Evolutionary conservation across 805 yeast genomes (phyloP), one percentile per base, ranked within the genome.

Genomic region (Yamadazyma olivae): DNA sequence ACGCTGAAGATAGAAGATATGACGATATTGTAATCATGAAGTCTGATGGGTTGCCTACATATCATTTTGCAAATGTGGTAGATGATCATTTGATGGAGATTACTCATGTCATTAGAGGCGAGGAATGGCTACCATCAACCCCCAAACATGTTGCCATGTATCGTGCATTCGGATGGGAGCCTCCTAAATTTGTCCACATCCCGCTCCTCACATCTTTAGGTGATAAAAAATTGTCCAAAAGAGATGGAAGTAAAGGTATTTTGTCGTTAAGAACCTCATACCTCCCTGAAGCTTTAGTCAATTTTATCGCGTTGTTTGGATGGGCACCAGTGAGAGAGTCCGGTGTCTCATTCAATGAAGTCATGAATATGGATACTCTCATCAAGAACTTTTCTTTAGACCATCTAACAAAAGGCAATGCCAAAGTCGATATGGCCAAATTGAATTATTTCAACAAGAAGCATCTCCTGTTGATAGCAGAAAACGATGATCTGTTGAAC

Each of bases 121-220:
- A 93, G 53, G 99, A 93, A 57, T 93, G 99, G 99, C 64, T 93
- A 8, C 84, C 95, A 1, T 87, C 98, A 0, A 93, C 99, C 0
- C 96, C 97, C 2, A 91, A 90, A 50, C 99, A 93, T 52, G 71
- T 89, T 30, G 91, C 96, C 0, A 57, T 93, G 34, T 95, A 93
- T 54, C 49, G 72, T 13, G 95, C 96, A 0, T 82, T 91, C 54
- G 87, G 85, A 0, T 91, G 97, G 97, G 45, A 51, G 0, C 77
- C 83, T 1, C 99, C 99, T 0, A 51, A 70, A 14, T 93, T 78
- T 55, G 71, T 84, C n/a, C 99, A 93, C 54, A 83, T 93, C 32
- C 99, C 99, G 0, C 63, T 93, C 25, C 60, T 93, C 37, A 89
- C 96, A 0, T 77, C 87, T 3, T 53, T 77, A 4, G 68, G 61